phyloP scores from a whole-genome alignment of 805 yeast genomes.

The Pichia scutulata region DNA sequence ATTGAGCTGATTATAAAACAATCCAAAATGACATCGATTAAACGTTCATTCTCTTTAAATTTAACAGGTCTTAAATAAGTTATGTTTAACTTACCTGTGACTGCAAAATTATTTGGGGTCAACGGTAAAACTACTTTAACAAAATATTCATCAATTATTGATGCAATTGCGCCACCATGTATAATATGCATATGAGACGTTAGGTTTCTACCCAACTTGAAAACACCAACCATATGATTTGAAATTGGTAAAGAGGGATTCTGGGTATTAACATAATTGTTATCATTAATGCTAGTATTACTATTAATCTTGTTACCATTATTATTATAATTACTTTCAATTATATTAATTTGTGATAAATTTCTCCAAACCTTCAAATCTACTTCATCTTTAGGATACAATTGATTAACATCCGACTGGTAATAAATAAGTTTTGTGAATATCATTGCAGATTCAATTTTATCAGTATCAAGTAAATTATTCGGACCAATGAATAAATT shows the following conservation, averaged over 20 bases:
- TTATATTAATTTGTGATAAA: background rate
- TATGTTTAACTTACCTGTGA: slow-evolving; percentile 41
- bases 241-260: slow-evolving; percentile 17
- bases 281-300: too few species aligned
- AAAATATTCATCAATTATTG: slow-evolving; percentile 45
- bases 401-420: slow-evolving; percentile 4
- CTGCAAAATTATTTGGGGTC: slow-evolving; percentile 38
- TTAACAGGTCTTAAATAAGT: slow-evolving; percentile 30
- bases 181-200: slow-evolving; percentile 42
- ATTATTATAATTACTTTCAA: background rate
- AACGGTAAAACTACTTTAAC: slow-evolving; percentile 43
- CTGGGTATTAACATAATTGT: too few species aligned
- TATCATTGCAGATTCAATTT: slow-evolving; percentile 17
- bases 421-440: slow-evolving; percentile 14
- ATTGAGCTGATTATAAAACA: slow-evolving; percentile 15
- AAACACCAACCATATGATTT: slow-evolving; percentile 38
- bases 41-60: slow-evolving; percentile 7
- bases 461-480: slow-evolving; percentile 16
- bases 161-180: slow-evolving; percentile 48
- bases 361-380: background rate
- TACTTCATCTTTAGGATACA: background rate
- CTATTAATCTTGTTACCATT: too few species aligned
- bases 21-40: slow-evolving; percentile 17
- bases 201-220: slow-evolving; percentile 38
- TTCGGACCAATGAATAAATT: slow-evolving; percentile 24